Evolutionary conservation across 2,329 filamentous ascomycete species (phyloP).

Genomic region (Neodidymelliopsis sp.): DNA sequence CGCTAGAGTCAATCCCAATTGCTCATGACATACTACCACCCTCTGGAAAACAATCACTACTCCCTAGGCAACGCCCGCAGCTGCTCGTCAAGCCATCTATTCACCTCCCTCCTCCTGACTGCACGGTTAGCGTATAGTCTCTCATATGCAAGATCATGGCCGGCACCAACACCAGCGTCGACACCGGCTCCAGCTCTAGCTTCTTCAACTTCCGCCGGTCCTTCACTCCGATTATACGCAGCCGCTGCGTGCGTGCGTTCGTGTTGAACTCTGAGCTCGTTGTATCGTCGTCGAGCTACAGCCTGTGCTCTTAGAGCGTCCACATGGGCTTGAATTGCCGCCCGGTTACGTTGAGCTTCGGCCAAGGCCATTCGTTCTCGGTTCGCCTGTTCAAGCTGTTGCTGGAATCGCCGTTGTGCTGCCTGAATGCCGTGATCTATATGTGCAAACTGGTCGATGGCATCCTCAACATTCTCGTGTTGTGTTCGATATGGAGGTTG

Average conservation of each 20-base stretch:
- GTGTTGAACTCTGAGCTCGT: not conserved
- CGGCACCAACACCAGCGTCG: not conserved
- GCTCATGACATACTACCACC: too few relatives aligned
- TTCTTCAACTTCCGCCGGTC: too few relatives aligned
- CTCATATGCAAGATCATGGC: not conserved
- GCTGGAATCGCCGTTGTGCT: not conserved
- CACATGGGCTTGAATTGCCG: not conserved
- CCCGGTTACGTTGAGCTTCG: too few relatives aligned
- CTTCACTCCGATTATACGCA: not conserved
- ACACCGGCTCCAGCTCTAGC: too few relatives aligned
- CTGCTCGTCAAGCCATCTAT: not conserved
- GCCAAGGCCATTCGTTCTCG: too few relatives aligned
- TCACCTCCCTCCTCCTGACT: not conserved
- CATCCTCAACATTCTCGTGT: not conserved
- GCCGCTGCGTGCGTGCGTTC: not conserved
- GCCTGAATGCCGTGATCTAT: not conserved
- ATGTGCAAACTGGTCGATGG: not conserved
- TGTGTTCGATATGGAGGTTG: not conserved
- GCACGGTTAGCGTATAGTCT: slow-evolving; percentile 2
- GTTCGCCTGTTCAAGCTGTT: slow-evolving; percentile 1
- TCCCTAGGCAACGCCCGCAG: not conserved
- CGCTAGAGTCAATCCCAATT: too few relatives aligned
- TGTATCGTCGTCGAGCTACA: not conserved
- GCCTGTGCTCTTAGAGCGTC: not conserved
- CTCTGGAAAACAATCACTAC: not conserved